Percentiles rank a stretch among this genome's conserved stretches.
Evolutionary conservation across 1,284 basidiomycete species (phyloP).

Genomic region (Ceratobasidium sp.): DNA sequence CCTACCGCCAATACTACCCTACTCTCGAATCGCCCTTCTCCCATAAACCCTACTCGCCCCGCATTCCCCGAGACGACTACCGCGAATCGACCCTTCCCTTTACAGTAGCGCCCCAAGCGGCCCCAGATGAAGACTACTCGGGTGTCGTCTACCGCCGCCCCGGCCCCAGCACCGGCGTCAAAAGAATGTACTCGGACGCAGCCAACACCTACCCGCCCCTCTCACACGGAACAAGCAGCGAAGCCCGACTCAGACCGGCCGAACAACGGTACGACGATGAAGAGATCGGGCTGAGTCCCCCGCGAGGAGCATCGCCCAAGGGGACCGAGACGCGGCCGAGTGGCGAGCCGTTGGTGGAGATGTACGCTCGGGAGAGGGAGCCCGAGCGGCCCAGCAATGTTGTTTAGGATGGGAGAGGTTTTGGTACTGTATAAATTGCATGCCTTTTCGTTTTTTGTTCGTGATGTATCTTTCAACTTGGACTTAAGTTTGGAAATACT

Average conservation of each 20-base stretch:
- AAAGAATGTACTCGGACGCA: neutral
- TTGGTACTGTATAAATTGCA: no score
- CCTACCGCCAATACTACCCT: slow-evolving; percentile 84
- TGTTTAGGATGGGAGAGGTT: no score
- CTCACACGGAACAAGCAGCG: neutral
- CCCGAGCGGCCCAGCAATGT: no score
- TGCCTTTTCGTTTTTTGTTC: no score
- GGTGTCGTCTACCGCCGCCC: neutral
- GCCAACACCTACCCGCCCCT: neutral
- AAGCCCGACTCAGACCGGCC: neutral
- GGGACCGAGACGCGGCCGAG: slow-evolving; percentile 6
- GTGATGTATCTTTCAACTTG: no score
- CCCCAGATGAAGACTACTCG: slow-evolving; percentile 17
- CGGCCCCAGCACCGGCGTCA: neutral
- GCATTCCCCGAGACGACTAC: slow-evolving; percentile 38
- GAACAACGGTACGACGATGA: neutral
- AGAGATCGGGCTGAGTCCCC: neutral
- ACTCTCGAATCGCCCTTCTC: slow-evolving; percentile 62
- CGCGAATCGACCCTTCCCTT: slow-evolving; percentile 25
- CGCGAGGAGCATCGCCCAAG: neutral
- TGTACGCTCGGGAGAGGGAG: neutral
- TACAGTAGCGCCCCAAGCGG: neutral
- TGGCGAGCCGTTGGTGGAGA: slow-evolving; percentile 25
- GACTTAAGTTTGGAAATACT: no score
- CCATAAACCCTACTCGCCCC: slow-evolving; percentile 79